Evolutionary conservation across 2,329 filamentous ascomycete genomes (phyloP).

Genomic region (Lachnellula hyalina): DNA sequence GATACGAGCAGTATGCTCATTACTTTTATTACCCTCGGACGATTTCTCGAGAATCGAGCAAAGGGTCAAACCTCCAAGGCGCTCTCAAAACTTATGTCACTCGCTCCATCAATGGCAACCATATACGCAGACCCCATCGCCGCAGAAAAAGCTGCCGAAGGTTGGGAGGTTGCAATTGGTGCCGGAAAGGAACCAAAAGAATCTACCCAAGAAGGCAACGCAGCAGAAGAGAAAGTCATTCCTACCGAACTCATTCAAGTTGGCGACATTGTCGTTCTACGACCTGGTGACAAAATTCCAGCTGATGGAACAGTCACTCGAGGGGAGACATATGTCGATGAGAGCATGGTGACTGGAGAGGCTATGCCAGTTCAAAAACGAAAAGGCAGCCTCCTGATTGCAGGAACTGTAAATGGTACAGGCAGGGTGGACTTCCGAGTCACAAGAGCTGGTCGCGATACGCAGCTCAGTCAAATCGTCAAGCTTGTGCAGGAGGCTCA

Average conservation of each 20-base stretch:
- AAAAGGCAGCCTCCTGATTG: slow-evolving; percentile 74
- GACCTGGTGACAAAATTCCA: slow-evolving; percentile 93
- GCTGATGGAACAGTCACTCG: slow-evolving; percentile 83
- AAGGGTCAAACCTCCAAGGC: slow-evolving; percentile 97
- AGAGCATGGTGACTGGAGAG: slow-evolving; percentile 98
- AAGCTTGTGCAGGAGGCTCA: slow-evolving; percentile 98
- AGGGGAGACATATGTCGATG: slow-evolving; percentile 90
- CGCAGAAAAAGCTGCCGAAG: slow-evolving; percentile 81
- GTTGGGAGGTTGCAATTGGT: slow-evolving; percentile 52
- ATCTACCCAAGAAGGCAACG: slow-evolving; percentile 45
- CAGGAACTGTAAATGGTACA: slow-evolving; percentile 91
- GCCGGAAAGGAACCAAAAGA: slow-evolving; percentile 40
- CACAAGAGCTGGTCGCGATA: slow-evolving; percentile 87
- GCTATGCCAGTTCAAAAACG: slow-evolving; percentile 91
- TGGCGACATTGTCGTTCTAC: slow-evolving; percentile 86
- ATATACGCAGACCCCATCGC: slow-evolving; percentile 95
- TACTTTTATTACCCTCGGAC: slow-evolving; percentile 86
- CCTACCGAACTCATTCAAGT: slow-evolving; percentile 93
- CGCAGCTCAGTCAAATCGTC: slow-evolving; percentile 95
- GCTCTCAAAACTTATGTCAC: slow-evolving; percentile 87
- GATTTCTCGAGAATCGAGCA: slow-evolving; percentile 87
- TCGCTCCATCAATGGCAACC: slow-evolving; percentile 93
- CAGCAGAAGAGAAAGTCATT: slow-evolving; percentile 77
- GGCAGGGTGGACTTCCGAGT: slow-evolving; percentile 90
- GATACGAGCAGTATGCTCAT: slow-evolving; percentile 98